Base-by-base conservation (phyloP, 495 filamentous ascomycete species). In the Talaromyces ruber region DNA sequence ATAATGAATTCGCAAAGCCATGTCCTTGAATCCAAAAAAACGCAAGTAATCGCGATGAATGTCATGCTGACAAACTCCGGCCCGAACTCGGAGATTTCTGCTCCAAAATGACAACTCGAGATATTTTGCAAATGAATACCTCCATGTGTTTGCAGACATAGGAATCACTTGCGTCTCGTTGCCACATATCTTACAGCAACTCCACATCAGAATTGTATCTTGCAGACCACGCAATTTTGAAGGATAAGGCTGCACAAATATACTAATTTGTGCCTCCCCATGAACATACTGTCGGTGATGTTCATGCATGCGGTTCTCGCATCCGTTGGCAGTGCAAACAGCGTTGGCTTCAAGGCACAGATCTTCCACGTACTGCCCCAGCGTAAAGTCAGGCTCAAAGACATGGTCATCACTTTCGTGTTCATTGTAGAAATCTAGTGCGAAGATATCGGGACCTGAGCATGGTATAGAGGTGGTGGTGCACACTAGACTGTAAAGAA, bases 221-320 rank as follows among this genome's bases (percentile, higher is more conserved):
- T 90, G 79, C 55, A 91, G 73, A 1, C 88, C 88, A 51, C 81
- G 79, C 60, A 92, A 78, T 61, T 87, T 89, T 26, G 84, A 84
- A 21, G 86, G 80, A 66, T 88, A 86, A 28, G 84, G 87, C 69
- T 96, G 87, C 24, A 96, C 85, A 65, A 96, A 88, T 16, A 97
- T 84, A 59, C 91, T 96, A 55, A 99, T 82, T 61, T 95, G 91
- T 21, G 92, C 94, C 71, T 96, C 90, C 11, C 93, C 95, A 68
- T 99, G 95, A 4, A 98, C 95, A 68, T 98, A 99, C 55, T 96
- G 95, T 58, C 93, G 86, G 73, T 98, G 91, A 71, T 99, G 95
- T 63, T 98, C 90, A 63, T 85, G 81, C 91, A 97, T 92, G 64
- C 84, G 89, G 55, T 86, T 86, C 63, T 95, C 92, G 68, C 95